Conservation (phyloP, 2,329 filamentous ascomycete genomes). For the Plenodomus lindquistii region DNA sequence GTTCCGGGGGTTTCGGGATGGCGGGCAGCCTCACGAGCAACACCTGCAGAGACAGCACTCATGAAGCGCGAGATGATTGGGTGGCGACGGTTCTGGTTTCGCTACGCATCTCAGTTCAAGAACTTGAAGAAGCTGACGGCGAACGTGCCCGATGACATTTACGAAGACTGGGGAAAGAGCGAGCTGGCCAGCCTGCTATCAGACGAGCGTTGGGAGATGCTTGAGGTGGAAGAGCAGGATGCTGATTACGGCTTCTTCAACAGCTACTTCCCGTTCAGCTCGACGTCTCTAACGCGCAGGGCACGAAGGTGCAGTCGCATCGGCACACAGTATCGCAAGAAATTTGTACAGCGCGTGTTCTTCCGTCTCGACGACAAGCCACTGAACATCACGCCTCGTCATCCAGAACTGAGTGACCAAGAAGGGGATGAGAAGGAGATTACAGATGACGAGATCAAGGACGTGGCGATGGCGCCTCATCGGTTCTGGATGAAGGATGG, state of each 20-base stretch:
- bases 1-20: constrained; percentile 37
- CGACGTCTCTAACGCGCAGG: constrained; percentile 14
- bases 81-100: constrained; percentile 43
- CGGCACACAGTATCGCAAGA: constrained; percentile 1
- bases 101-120: constrained; percentile 40
- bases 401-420: constrained; percentile 11
- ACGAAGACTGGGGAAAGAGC: constrained; percentile 37
- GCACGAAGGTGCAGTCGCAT: constrained; percentile 14
- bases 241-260: constrained; percentile 18
- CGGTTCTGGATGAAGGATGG: constrained; percentile 29
- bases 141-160: constrained; percentile 37
- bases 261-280: constrained; percentile 22
- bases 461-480: constrained; percentile 15
- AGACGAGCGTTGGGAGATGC: constrained; percentile 37
- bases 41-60: constrained; percentile 29
- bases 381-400: constrained; percentile 10
- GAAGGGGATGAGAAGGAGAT: constrained; percentile 32
- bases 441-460: constrained; percentile 22
- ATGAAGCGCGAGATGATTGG: constrained; percentile 39
- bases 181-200: constrained; percentile 23
- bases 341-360: constrained; percentile 41
- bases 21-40: constrained; percentile 25
- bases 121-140: constrained; percentile 42
- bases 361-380: constrained; percentile 32
- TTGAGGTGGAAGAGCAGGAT: constrained; percentile 30